phyloP scores from a whole-genome alignment of 2,329 filamentous ascomycete genomes.

The Metarhizium guizhouense region DNA sequence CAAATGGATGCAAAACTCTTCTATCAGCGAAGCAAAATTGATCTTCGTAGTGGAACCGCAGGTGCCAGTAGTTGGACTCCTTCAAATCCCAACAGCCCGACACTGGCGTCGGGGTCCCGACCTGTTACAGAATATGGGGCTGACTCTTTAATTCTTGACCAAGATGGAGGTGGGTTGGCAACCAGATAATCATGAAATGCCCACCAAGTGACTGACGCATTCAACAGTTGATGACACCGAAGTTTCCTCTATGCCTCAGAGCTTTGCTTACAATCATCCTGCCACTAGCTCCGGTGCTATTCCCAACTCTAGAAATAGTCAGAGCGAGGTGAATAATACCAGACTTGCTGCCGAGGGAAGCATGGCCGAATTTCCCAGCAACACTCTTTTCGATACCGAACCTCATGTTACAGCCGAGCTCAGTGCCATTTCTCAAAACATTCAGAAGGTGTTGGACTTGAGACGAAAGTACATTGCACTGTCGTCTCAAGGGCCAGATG shows the following conservation, averaged over 20 bases:
- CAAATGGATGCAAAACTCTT: slow-evolving; percentile 93
- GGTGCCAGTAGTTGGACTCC: slow-evolving; percentile 29
- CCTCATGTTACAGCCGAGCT: slow-evolving; percentile 77
- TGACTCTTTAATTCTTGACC: slow-evolving; percentile 24
- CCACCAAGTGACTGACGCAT: slow-evolving; percentile 1
- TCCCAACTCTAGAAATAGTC: slow-evolving; percentile 30
- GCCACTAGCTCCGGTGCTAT: neutral
- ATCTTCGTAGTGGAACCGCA: slow-evolving; percentile 26
- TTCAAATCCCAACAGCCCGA: slow-evolving; percentile 37
- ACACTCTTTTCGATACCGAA: slow-evolving; percentile 62
- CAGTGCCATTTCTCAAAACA: slow-evolving; percentile 77
- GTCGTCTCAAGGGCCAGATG: slow-evolving; percentile 70
- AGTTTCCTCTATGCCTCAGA: neutral
- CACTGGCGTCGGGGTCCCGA: slow-evolving; percentile 27
- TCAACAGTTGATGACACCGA: slow-evolving; percentile 9
- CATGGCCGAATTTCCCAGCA: slow-evolving; percentile 47
- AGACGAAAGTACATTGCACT: slow-evolving; percentile 82
- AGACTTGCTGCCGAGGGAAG: slow-evolving; percentile 35
- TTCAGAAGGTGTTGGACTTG: slow-evolving; percentile 80
- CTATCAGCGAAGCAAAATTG: slow-evolving; percentile 79
- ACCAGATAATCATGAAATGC: neutral
- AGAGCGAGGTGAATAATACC: slow-evolving; percentile 4
- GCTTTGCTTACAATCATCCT: neutral
- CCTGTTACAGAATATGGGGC: slow-evolving; percentile 26
- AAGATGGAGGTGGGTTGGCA: slow-evolving; percentile 15